Evolutionary conservation across 495 filamentous ascomycete genomes (phyloP).

Genomic region (Thermochaetoides thermophila): DNA sequence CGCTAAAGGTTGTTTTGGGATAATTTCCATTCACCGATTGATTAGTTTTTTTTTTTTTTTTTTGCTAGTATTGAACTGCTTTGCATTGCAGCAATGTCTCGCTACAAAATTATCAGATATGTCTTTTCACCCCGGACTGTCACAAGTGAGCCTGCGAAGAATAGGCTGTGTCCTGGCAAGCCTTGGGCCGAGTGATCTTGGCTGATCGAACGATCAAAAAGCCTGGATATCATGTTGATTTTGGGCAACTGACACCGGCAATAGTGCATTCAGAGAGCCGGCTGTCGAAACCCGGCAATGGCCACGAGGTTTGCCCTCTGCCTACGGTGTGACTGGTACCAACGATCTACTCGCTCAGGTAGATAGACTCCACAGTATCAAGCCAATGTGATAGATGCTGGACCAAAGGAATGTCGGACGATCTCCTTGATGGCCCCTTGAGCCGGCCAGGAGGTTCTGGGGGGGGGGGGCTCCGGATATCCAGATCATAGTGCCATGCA

Average conservation of each 20-base stretch:
- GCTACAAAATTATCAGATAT: no score
- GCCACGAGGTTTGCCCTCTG: background rate
- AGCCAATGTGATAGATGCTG: background rate
- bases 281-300: conserved; percentile 2
- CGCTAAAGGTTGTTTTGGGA: no score
- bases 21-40: no score
- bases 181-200: background rate
- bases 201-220: background rate
- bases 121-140: no score
- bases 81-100: no score
- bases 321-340: no score
- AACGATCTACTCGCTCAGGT: no score
- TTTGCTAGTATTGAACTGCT: no score
- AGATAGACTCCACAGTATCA: background rate
- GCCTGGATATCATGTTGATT: background rate
- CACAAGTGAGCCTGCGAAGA: no score
- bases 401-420: background rate
- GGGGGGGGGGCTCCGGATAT: background rate
- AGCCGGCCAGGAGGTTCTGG: no score
- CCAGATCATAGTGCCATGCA: conserved; percentile 10
- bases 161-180: no score
- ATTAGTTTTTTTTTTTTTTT: no score
- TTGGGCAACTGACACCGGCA: background rate
- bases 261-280: conserved; percentile 4
- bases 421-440: background rate